Conservation (phyloP, 208 protist species). For the Leishmania tropica region DNA sequence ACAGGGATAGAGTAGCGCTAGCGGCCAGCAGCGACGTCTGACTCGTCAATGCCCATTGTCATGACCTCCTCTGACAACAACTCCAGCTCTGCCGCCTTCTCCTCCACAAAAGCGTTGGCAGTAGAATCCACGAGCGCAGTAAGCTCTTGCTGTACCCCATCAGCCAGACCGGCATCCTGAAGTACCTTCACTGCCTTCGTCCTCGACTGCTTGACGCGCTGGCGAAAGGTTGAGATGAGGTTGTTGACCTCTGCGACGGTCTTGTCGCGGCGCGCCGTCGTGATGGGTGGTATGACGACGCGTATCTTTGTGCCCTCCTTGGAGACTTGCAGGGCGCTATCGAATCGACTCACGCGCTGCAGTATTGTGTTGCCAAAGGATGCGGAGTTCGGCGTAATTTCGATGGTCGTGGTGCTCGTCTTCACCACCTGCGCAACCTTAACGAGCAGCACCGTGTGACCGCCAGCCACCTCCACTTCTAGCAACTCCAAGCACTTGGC, state of each 20-base stretch:
- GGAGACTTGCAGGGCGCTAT: constrained; percentile 65
- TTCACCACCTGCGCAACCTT: constrained; percentile 84
- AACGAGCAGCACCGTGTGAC: constrained; percentile 62
- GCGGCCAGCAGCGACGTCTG: constrained; percentile 36
- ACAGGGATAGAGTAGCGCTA: background rate
- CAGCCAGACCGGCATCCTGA: constrained; percentile 69
- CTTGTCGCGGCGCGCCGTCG: constrained; percentile 71
- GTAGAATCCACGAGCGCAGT: constrained; percentile 55
- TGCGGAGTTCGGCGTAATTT: constrained; percentile 61
- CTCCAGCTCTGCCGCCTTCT: constrained; percentile 77
- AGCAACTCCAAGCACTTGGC: constrained; percentile 85
- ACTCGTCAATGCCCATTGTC: constrained; percentile 85
- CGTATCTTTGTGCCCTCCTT: constrained; percentile 75
- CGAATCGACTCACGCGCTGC: constrained; percentile 78
- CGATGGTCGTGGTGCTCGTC: constrained; percentile 57
- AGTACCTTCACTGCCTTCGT: constrained; percentile 64
- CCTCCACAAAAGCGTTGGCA: constrained; percentile 65
- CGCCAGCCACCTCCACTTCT: constrained; percentile 69
- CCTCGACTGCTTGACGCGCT: constrained; percentile 62
- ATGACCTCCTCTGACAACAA: constrained; percentile 75
- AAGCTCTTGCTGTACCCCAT: constrained; percentile 61
- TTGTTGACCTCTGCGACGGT: constrained; percentile 56
- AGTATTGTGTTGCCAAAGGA: constrained; percentile 62
- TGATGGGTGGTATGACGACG: constrained; percentile 72
- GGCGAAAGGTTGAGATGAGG: constrained; percentile 48